These are phyloP conservation scores for Candida gorgasii DNA, from an alignment of 805 yeast species.

Conservation along the genomic window DNA sequence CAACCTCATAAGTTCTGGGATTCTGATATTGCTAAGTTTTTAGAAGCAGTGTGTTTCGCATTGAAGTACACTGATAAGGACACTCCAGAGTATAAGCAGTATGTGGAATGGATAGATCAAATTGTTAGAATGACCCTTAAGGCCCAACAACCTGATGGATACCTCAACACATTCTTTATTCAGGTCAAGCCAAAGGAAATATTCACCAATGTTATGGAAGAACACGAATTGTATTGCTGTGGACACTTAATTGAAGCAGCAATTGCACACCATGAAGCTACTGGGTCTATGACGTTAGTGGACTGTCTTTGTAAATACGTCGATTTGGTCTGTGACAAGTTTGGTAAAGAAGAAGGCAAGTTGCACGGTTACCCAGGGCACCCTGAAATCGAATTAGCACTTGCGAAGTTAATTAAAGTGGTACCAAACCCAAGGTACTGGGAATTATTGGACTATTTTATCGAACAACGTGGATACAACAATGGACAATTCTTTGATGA, in stretches of 20 bases:
- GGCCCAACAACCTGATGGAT: slow-evolving; percentile 25
- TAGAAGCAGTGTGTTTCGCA: slow-evolving; percentile 21
- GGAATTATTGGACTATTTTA: slow-evolving; percentile 20
- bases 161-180: slow-evolving; percentile 22
- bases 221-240: slow-evolving; percentile 20
- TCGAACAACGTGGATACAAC: slow-evolving; percentile 22
- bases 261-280: slow-evolving; percentile 20
- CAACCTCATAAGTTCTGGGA: slow-evolving; percentile 26
- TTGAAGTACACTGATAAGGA: slow-evolving; percentile 16
- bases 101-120: slow-evolving; percentile 19
- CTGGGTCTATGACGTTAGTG: slow-evolving; percentile 17
- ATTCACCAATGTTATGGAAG: slow-evolving; percentile 24
- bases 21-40: slow-evolving; percentile 23
- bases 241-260: slow-evolving; percentile 27
- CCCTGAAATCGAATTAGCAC: slow-evolving; percentile 25
- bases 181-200: slow-evolving; percentile 25
- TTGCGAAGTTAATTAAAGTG: slow-evolving; percentile 19
- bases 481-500: slow-evolving; percentile 20
- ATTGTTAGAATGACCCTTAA: slow-evolving; percentile 17
- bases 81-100: slow-evolving; percentile 10
- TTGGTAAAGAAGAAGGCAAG: slow-evolving; percentile 19
- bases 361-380: slow-evolving; percentile 27
- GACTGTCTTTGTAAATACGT: slow-evolving; percentile 19
- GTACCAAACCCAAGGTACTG: slow-evolving; percentile 18
- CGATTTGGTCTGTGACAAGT: slow-evolving; percentile 17